A percentile compares a stretch with the other conserved stretches of the same genome.
phyloP scores from a whole-genome alignment of 2,329 filamentous ascomycete species.

The Botryotinia narcissicola region DNA sequence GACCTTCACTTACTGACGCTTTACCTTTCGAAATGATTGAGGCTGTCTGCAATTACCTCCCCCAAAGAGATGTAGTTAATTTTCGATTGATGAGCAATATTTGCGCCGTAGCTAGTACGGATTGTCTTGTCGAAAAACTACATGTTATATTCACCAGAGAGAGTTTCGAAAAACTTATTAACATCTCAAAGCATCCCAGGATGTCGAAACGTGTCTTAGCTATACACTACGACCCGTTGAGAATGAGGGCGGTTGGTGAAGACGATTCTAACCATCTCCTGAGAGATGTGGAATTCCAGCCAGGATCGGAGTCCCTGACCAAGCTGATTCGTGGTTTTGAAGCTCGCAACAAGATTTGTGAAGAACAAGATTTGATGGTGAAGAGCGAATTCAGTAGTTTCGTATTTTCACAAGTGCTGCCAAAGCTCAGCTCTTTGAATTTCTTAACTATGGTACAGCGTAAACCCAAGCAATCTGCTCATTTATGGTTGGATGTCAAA shows the following conservation, averaged over 20 bases:
- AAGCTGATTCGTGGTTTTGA: not conserved
- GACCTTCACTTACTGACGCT: not conserved
- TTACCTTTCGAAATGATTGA: not conserved
- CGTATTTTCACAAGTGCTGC: not conserved
- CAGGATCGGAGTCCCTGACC: not conserved
- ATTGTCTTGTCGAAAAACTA: not conserved
- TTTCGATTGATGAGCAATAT: not conserved
- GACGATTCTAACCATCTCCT: not conserved
- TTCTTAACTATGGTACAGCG: fast-evolving
- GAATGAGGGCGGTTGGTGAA: not conserved
- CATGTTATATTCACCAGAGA: not conserved
- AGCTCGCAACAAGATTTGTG: not conserved
- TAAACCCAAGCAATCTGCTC: fast-evolving
- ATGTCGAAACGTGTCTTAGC: not conserved
- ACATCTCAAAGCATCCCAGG: not conserved
- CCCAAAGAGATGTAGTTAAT: fast-evolving
- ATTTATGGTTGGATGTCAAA: not conserved
- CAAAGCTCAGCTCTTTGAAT: not conserved
- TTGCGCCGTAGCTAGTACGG: not conserved
- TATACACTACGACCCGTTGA: not conserved
- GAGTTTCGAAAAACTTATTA: not conserved
- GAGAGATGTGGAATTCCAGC: not conserved
- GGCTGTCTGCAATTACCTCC: not conserved
- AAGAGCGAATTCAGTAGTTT: not conserved
- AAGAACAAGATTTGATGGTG: not conserved